Evolutionary conservation across 1,139 yeast species (phyloP).

Genomic region (Yamadazyma songkhlaensis): DNA sequence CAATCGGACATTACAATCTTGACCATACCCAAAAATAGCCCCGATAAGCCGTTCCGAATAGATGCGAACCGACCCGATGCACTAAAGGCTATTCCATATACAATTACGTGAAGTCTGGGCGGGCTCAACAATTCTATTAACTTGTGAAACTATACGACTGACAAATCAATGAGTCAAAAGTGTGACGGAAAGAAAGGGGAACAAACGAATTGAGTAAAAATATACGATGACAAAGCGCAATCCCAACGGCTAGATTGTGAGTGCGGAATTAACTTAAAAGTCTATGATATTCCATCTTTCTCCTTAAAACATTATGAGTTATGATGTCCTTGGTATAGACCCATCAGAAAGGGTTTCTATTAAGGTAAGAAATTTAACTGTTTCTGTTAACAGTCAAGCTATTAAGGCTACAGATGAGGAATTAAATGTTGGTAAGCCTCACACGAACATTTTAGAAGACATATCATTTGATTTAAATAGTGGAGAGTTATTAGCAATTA

Average conservation of each 20-base stretch:
- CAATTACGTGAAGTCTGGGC: background rate
- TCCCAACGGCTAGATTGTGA: too few relatives aligned
- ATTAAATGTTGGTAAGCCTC: slow-evolving; percentile 2
- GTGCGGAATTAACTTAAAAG: too few relatives aligned
- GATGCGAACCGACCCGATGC: too few relatives aligned
- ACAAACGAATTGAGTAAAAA: too few relatives aligned
- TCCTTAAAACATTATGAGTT: slow-evolving; percentile 11
- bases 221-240: too few relatives aligned
- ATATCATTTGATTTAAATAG: slow-evolving; percentile 55
- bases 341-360: slow-evolving; percentile 26
- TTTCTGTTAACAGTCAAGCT: slow-evolving; percentile 23
- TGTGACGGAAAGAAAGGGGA: too few relatives aligned
- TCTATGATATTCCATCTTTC: background rate
- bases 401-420: slow-evolving; percentile 8
- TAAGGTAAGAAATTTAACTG: slow-evolving; percentile 28
- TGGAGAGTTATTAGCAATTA: slow-evolving; percentile 61
- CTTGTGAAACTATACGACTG: background rate
- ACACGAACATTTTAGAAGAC: slow-evolving; percentile 29
- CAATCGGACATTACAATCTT: too few relatives aligned
- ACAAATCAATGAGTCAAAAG: too few relatives aligned
- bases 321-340: slow-evolving; percentile 19
- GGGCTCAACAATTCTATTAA: background rate
- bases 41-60: too few relatives aligned
- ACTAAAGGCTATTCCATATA: background rate
- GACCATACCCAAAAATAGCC: too few relatives aligned